These are phyloP conservation scores for Cordyceps cateniannulata DNA, from an alignment of 2,329 filamentous ascomycete species.

Conservation along the genomic window DNA sequence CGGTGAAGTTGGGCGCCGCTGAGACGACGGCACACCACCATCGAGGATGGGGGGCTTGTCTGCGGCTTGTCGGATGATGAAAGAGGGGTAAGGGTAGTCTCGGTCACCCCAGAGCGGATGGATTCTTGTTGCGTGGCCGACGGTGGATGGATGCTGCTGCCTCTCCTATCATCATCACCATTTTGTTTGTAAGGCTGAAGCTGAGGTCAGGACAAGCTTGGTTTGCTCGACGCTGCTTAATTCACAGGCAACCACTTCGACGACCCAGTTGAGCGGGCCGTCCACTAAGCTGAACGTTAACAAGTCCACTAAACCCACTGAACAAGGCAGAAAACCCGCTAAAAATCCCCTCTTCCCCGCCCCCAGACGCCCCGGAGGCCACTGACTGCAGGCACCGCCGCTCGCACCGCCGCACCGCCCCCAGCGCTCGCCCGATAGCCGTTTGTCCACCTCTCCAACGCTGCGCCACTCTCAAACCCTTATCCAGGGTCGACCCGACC, in stretches of 20 bases:
- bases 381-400: slow-evolving; percentile 1
- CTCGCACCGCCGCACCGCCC: not conserved
- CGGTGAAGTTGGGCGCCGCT: slow-evolving; percentile 1
- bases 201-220: not conserved
- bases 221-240: not conserved
- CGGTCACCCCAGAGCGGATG: not conserved
- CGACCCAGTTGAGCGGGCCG: not conserved
- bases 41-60: not conserved
- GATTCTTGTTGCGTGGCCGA: not conserved
- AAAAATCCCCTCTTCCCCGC: not conserved
- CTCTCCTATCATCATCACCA: not conserved
- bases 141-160: not conserved
- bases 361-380: not conserved
- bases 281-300: not conserved
- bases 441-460: not conserved
- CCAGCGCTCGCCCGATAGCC: slow-evolving; percentile 3
- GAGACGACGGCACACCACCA: slow-evolving; percentile 4
- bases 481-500: not conserved
- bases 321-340: not conserved
- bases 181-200: slow-evolving; percentile 9
- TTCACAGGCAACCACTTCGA: not conserved
- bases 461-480: not conserved
- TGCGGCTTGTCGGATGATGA: not conserved
- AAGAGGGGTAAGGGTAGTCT: not conserved
- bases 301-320: not conserved